Evolutionary conservation across 2,329 filamentous ascomycete genomes (phyloP), one percentile per base, ranked within the genome.

Genomic region (Lizonia empirigonia): DNA sequence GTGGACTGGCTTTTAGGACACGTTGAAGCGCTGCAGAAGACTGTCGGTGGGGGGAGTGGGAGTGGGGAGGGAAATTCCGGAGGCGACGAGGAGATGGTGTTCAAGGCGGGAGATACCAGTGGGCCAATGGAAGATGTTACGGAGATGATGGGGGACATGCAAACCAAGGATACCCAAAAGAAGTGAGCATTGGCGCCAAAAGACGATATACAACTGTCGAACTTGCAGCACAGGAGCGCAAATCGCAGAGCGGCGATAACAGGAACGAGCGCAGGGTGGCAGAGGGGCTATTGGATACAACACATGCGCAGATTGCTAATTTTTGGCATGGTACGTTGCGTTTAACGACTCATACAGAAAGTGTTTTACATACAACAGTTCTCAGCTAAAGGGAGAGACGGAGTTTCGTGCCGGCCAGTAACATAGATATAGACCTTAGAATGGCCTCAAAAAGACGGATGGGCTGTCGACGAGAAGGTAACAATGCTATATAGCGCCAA

Each of bases 1-100:
- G 78, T 80, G 19, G 76, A 76, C 40, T 77, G 74, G 65, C 58
- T 80, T 58, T 70, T 80, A 33, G 75, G 74, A 32, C 74, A 74
- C n/a, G 77, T 77, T 4, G 76, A 77, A 19, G 76, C 71, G 39
- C 53, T 75, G 40, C 72, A 75, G 41, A 70, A 63, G 38, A 72
- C 66, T 12, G 64, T 75, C 50, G 71, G 69, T 22, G 72, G 73
- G 47, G 64, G 71, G 27, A 65, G 50, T 42, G 70, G 67, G 47
- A 63, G 55, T 38, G 57, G 50, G n/a, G 65, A 64, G 23, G 58
- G 61, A 27, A 57, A 37, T 26, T 46, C 58, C 27, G 55, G 56
- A 23, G 55, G 53, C 22, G 53, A 56, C 36, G 55, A 53, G 38
- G 58, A 60, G 18, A 54, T 46, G 36, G 35, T 58, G 24, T 50